Evolutionary conservation across 176 grass and related monocot species (phyloP).

Genomic region (Oryza meyeriana): DNA sequence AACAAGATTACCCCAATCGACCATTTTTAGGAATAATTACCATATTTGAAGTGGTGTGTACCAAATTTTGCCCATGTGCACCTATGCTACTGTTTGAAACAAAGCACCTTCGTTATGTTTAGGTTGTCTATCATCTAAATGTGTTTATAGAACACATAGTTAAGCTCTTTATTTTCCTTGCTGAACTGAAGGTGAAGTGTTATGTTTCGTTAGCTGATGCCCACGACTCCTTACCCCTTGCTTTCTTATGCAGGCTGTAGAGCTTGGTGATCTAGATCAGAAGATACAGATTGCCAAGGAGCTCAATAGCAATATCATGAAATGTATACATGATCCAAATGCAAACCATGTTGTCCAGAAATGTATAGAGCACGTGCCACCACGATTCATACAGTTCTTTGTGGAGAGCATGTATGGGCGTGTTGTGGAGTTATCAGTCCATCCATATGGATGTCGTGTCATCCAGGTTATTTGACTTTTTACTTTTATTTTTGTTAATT

Average conservation of each 20-base stretch:
- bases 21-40: not conserved
- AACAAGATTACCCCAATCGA: not conserved
- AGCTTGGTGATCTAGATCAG: constrained; percentile 4
- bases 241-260: not conserved
- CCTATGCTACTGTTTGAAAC: not conserved
- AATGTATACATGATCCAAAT: constrained; percentile 15
- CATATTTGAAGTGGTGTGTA: not conserved
- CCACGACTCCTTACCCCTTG: not conserved
- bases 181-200: not conserved
- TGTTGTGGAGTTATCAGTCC: not conserved
- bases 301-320: not conserved
- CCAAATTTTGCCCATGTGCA: not conserved
- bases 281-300: not conserved
- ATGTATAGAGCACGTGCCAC: constrained; percentile 6
- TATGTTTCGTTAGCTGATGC: not conserved
- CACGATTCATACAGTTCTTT: constrained; percentile 1
- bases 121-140: not conserved
- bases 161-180: not conserved
- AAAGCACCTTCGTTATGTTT: not conserved
- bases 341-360: constrained; percentile 16
- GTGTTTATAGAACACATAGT: not conserved
- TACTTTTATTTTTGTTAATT: not conserved
- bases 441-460: constrained; percentile 15
- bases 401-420: not conserved
- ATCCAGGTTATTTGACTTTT: not conserved